Evolutionary conservation across 805 yeast species (phyloP), one percentile per base, ranked within the genome.

Genomic region (Schwanniomyces sp.): DNA sequence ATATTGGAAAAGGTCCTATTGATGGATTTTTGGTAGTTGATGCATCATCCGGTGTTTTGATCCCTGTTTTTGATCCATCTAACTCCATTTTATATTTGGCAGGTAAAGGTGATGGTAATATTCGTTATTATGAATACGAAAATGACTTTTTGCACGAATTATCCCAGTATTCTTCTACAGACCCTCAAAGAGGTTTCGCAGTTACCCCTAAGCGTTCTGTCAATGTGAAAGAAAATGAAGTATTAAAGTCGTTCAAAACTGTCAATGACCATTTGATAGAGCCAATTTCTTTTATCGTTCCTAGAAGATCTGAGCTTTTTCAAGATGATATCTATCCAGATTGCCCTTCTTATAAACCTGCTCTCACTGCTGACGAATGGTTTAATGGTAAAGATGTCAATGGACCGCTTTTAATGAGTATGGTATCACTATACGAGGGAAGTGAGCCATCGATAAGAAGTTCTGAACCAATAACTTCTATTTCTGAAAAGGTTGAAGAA

Each of bases 81-180:
- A 91, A 88, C 40, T 81, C 84, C 47, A 81, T 91, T 49, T 75
- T 94, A 50, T 94, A 86, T 62, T 73, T 94, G 51, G 98, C 96
- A 28, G 99, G 99, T 57, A 92, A 94, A 68, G 97, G 97, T 66
- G 99, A 94, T 67, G 98, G 98, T 58, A 94, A 92, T 66, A 89
- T 94, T 59, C 88, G 97, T 61, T 92, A 92, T 70, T 94, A 75
- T 63, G 99, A 94, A 73, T 90, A 80, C 66, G 90, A 84, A 52
- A 82, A 88, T 58, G 97, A 92, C 59, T 86, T 84, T 59, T 75
- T 94, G 47, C 84, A 76, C 67, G 89, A 87, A 56, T 71, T 94
- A 50, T 88, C 96, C n/a, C 97, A 92, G 64, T 94, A 80, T 66
- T 84, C 85, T 51, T 90, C 97, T 3, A 80, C 84, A 2, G 95